A percentile compares a stretch with the other conserved stretches of the same genome.
Evolutionary conservation across 495 filamentous ascomycete genomes (phyloP).

Genomic region (Antarctomyces pellizariae): DNA sequence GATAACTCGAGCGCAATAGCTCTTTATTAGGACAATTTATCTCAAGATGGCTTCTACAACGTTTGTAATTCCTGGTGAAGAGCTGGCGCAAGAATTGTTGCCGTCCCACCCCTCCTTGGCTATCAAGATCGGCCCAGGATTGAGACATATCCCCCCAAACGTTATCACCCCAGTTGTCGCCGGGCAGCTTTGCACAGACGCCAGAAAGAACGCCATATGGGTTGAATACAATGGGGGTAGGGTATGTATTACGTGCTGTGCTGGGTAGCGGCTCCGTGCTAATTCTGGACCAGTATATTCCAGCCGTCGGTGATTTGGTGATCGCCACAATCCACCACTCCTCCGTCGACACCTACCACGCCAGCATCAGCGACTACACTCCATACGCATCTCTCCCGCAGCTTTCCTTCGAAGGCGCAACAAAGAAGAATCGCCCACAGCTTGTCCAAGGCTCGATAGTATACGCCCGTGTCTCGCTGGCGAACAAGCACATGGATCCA

Average conservation of each 20-base stretch:
- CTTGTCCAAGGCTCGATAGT: conserved; percentile 52
- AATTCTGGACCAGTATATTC: conserved; percentile 43
- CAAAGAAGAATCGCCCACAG: conserved; percentile 72
- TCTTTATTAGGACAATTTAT: neutral
- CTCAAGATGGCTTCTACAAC: conserved; percentile 25
- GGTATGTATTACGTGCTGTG: conserved; percentile 16
- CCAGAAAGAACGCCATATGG: conserved; percentile 58
- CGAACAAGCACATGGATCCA: conserved; percentile 62
- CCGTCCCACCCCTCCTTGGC: conserved; percentile 38
- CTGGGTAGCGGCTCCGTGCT: conserved; percentile 7
- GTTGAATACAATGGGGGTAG: conserved; percentile 43
- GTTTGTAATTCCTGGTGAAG: conserved; percentile 59
- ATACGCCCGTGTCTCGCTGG: conserved; percentile 56
- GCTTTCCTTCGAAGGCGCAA: conserved; percentile 74
- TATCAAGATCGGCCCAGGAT: conserved; percentile 66
- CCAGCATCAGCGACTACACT: conserved; percentile 33
- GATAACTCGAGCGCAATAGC: neutral
- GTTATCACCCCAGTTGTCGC: conserved; percentile 52
- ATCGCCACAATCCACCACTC: conserved; percentile 65
- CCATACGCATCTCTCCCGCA: conserved; percentile 57
- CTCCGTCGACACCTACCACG: conserved; percentile 48
- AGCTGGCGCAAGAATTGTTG: conserved; percentile 36
- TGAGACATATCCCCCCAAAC: conserved; percentile 46
- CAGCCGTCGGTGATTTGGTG: conserved; percentile 53
- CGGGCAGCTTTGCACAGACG: conserved; percentile 55